Evolutionary conservation across 73 alveolate species (phyloP).

Genomic region (Effrenium voratum): DNA sequence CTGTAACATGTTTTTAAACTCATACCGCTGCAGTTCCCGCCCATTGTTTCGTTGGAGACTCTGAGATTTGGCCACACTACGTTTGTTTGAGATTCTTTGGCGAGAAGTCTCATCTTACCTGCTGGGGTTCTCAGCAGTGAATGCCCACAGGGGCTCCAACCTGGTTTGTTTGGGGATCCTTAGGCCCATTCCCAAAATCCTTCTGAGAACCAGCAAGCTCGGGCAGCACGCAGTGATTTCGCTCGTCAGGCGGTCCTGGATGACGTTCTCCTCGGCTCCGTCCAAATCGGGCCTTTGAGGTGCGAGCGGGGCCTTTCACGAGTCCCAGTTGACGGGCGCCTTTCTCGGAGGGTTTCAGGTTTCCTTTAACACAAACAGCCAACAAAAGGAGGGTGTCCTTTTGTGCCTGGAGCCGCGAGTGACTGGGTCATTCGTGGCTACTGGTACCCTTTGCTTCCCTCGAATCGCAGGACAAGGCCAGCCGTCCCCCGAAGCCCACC

Average conservation of each 20-base stretch:
- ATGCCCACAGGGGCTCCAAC: too few species aligned
- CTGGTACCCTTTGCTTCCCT: background rate
- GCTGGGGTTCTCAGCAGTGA: too few species aligned
- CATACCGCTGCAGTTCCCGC: too few species aligned
- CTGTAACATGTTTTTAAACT: too few species aligned
- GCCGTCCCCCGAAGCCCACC: too few species aligned
- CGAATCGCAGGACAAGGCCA: too few species aligned
- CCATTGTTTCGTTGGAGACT: too few species aligned
- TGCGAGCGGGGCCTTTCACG: too few species aligned
- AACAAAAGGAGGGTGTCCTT: background rate
- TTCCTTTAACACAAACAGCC: background rate
- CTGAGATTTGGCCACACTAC: too few species aligned
- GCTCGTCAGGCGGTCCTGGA: conserved; percentile 55
- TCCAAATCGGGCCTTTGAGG: conserved; percentile 56
- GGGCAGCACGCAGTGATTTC: background rate
- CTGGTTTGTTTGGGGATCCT: background rate
- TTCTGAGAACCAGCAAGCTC: background rate
- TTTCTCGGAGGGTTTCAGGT: background rate
- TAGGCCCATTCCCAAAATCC: background rate
- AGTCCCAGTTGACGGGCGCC: background rate
- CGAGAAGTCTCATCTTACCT: too few species aligned
- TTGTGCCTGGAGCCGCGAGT: background rate
- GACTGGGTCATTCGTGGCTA: background rate
- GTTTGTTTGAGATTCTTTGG: too few species aligned
- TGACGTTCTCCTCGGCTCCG: conserved; percentile 3